These are phyloP conservation scores for Nepenthes alata DNA, from an alignment of 179 eudicot species.

Conservation along the genomic window DNA sequence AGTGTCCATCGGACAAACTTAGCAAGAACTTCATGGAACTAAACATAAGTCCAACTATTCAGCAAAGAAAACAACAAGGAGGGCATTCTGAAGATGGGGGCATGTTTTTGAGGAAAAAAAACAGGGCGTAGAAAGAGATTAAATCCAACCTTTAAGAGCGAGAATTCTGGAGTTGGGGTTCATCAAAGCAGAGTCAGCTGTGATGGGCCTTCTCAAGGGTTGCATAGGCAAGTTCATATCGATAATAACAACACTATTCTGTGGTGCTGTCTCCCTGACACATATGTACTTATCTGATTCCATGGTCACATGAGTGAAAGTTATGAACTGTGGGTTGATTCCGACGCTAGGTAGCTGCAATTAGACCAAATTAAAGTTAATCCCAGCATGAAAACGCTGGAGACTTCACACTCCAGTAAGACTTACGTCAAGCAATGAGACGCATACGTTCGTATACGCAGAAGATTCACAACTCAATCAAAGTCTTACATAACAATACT, in stretches of 20 bases:
- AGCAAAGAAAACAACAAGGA: not conserved
- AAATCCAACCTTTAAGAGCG: conserved; percentile 66
- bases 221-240: conserved; percentile 87
- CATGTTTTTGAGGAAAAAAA: not conserved
- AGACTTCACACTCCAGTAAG: not conserved
- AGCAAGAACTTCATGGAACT: no score
- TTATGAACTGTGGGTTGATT: conserved; percentile 73
- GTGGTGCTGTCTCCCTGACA: conserved; percentile 85
- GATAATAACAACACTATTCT: conserved; percentile 75
- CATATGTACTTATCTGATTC: conserved; percentile 95
- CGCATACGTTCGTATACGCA: no score
- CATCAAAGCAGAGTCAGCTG: conserved; percentile 93
- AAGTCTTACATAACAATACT: not conserved
- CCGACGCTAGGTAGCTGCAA: conserved; percentile 76
- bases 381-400: not conserved
- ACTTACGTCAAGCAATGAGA: no score
- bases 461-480: not conserved
- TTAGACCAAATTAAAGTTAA: conserved; percentile 2
- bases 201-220: conserved; percentile 84
- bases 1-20: no score
- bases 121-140: not conserved
- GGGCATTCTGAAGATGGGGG: not conserved
- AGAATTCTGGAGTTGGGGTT: conserved; percentile 75
- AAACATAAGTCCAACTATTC: no score
- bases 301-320: conserved; percentile 90